Conservation (phyloP, 345 rosid species). For the Diplotaxis tenuifolia region DNA sequence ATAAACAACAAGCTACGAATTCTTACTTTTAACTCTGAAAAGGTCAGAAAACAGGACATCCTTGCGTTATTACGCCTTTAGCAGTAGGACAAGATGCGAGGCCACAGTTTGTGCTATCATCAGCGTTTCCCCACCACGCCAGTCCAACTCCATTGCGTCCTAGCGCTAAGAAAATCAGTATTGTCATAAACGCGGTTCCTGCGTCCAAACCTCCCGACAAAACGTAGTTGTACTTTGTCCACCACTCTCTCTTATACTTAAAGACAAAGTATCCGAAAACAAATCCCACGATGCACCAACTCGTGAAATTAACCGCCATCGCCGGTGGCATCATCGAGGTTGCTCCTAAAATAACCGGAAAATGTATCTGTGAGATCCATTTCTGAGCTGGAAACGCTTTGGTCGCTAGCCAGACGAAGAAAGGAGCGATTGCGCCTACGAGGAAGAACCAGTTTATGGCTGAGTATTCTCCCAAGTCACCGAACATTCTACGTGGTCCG, state of each 20-base stretch:
- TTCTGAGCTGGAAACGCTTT: constrained; percentile 52
- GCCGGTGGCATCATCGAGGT: constrained; percentile 80
- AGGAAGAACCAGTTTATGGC: constrained; percentile 71
- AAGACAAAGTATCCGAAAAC: constrained; percentile 53
- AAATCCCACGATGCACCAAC: constrained; percentile 63
- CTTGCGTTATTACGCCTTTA: constrained; percentile 45
- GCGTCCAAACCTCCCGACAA: constrained; percentile 76
- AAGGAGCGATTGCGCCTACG: constrained; percentile 59
- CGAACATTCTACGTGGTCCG: constrained; percentile 77
- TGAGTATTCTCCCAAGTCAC: constrained; percentile 62
- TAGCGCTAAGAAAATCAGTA: constrained; percentile 52
- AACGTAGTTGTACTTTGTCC: constrained; percentile 70
- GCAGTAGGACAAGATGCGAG: constrained; percentile 76
- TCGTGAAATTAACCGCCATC: constrained; percentile 62
- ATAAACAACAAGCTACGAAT: neutral
- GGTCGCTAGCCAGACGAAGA: constrained; percentile 63
- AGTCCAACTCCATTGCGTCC: constrained; percentile 43
- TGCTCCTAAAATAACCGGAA: constrained; percentile 69
- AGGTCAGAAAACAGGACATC: constrained; percentile 53
- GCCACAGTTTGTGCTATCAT: constrained; percentile 55
- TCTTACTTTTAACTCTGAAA: neutral
- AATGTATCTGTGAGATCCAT: constrained; percentile 63
- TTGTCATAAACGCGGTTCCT: constrained; percentile 67
- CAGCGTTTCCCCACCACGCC: constrained; percentile 72
- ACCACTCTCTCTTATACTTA: constrained; percentile 48